Evolutionary conservation across 2,329 filamentous ascomycete genomes (phyloP), one percentile per base, ranked within the genome.

Genomic region (Paecilomyces sp.): DNA sequence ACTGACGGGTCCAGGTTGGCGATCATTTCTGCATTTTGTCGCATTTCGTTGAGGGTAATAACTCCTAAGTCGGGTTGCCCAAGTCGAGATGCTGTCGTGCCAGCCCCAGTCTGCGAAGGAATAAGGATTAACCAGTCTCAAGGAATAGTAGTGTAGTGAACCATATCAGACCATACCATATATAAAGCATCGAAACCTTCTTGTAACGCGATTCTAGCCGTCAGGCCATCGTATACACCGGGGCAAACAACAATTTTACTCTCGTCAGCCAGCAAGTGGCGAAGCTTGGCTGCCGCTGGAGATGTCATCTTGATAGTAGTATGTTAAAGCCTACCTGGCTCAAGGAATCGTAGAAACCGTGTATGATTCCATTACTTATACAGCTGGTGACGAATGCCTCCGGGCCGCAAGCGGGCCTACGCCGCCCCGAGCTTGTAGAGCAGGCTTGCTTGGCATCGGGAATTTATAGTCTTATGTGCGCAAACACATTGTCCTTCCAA

Each of bases 181-280:
- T 89, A 89, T 47, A 89, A 70, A 59, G 79, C 81, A 54, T 88
- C 81, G 61, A 88, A 88, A 4, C 85, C 86, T n/a, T 83, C 77
- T 51, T 79, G 75, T 24, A 88, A 76, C 1, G 86, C 85, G 59
- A 89, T 81, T 0, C 86, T 78, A 0, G 87, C 85, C 1, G 84
- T 85, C 58, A 88, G 80, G 12, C 87, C 87, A 76, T 90, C 87
- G 67, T 88, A 88, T 2, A 89, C 86, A 33, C 87, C 86, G 0
- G 86, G 86, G 57, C 82, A 85, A 2, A 87, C 79, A 47, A 89
- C 66, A 53, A 81, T 74, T 55, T 76, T 72, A 31, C 74, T 67
- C 13, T 71, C 65, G 18, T 78, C 72, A 1, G 69, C 66, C 13
- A 82, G 67, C 56, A 76, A 74, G 53, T 74, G 68, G 54, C 78